Base-by-base conservation (phyloP, 331 rosid species). In the Ulmus americana region DNA sequence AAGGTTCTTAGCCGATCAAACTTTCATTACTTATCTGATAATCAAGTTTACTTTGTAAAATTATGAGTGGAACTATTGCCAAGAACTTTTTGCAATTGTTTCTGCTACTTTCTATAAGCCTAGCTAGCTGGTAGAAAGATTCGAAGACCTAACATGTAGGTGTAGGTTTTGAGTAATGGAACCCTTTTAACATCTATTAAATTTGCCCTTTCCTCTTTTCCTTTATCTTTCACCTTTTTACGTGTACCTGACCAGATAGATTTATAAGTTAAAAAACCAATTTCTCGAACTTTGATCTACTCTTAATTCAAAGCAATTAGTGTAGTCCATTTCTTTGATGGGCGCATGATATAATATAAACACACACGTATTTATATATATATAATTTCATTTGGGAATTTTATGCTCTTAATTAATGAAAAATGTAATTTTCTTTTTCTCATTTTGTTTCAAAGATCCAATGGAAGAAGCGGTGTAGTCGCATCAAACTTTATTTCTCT, bases 1-100 rank as follows among this genome's bases (percentile, higher is more conserved):
- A 84, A 72, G 73, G 71, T 76, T 76, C 79, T 65, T 48, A 55
- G 51, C 16, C 69, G 49, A 54, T 47, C 59, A 11, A 46, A 43
- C 45, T 39, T 54, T 22, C 42, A 53, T 75, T 5, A 28, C 61
- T 57, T 47, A 54, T 42, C 72, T 18, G 55, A 55, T 70, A 38
- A 12, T 43, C 15, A 43, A 65, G 45, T 59, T 69, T 58, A 8
- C 52, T 39, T 48, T 54, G 55, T 9, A 39, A 73, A 28, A 64
- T 40, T 51, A 61, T 46, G 16, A 51, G 44, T 22, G 55, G 44
- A 50, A 50, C 53, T 53, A 65, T 51, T 67, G 61, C 67, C 47
- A 72, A 75, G 40, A 28, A 53, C 59, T 56, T 46, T 70, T 45
- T 53, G 49, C 79, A 49, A 48, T 47, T 47, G 56, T 67, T 73